phyloP scores from a whole-genome alignment of 2,329 filamentous ascomycete species.

The Colletotrichum endophyticum region DNA sequence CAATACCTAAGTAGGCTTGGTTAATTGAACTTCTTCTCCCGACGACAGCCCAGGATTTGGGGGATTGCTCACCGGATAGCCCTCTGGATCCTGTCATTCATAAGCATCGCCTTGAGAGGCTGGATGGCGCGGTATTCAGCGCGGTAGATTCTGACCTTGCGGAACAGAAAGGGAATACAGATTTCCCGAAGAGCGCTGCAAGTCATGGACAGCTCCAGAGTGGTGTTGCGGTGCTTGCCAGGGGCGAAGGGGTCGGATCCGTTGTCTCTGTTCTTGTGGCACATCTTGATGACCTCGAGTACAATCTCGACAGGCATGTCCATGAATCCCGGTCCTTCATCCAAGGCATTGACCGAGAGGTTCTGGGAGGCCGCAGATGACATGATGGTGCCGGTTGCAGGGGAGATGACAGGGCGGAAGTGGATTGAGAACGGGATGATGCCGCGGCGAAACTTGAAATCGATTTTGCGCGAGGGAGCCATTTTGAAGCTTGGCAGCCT shows the following conservation, averaged over 20 bases:
- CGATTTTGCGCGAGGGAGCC: not conserved
- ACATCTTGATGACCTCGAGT: not conserved
- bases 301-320: not conserved
- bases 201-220: not conserved
- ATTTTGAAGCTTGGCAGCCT: not conserved
- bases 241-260: not conserved
- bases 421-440: not conserved
- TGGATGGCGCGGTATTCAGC: not conserved
- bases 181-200: not conserved
- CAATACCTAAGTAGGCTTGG: not conserved
- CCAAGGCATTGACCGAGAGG: not conserved
- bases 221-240: not conserved
- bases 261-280: not conserved
- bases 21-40: not conserved
- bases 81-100: not conserved
- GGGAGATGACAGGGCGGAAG: not conserved
- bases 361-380: not conserved
- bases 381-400: not conserved
- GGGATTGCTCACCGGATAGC: not conserved
- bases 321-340: not conserved
- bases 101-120: not conserved
- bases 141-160: not conserved
- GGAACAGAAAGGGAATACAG: fast-evolving
- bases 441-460: not conserved
- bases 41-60: fast-evolving